These are phyloP conservation scores for Colletotrichum spaethianum DNA, from an alignment of 2,329 filamentous ascomycete genomes.

Conservation along the genomic window DNA sequence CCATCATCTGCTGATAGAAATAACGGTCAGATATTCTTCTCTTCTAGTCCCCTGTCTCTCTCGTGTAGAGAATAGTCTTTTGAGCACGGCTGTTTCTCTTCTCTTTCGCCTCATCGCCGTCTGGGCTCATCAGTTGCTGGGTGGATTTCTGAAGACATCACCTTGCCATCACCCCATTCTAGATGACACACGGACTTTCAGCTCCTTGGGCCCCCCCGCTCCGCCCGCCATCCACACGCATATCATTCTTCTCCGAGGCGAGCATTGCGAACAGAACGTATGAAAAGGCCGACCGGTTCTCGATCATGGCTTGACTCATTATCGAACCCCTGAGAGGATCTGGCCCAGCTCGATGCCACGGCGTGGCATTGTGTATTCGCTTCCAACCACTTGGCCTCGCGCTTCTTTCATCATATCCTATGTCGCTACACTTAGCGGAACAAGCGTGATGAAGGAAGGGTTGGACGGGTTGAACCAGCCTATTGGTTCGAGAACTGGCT, in stretches of 20 bases:
- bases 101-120: constrained; percentile 14
- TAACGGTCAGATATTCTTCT: constrained; percentile 33
- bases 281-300: neutral
- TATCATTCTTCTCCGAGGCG: neutral
- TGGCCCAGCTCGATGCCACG: neutral
- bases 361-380: constrained; percentile 6
- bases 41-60: neutral
- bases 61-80: neutral
- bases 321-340: neutral
- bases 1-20: constrained; percentile 41
- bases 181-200: constrained; percentile 6
- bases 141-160: constrained; percentile 13
- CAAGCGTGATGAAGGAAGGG: neutral
- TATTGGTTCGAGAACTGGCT: constrained; percentile 4
- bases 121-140: constrained; percentile 14
- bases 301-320: neutral
- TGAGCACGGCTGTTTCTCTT: neutral
- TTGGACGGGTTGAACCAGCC: neutral
- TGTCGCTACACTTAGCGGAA: neutral
- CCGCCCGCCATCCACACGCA: constrained; percentile 1
- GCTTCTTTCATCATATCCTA: neutral
- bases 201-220: neutral
- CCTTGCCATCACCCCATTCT: constrained; percentile 25
- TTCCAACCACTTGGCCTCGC: constrained; percentile 30
- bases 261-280: neutral